A percentile compares a stretch with the other conserved stretches of the same genome.
Evolutionary conservation across 2,329 filamentous ascomycete species (phyloP).

Genomic region (Emergomyces pasteurianus): DNA sequence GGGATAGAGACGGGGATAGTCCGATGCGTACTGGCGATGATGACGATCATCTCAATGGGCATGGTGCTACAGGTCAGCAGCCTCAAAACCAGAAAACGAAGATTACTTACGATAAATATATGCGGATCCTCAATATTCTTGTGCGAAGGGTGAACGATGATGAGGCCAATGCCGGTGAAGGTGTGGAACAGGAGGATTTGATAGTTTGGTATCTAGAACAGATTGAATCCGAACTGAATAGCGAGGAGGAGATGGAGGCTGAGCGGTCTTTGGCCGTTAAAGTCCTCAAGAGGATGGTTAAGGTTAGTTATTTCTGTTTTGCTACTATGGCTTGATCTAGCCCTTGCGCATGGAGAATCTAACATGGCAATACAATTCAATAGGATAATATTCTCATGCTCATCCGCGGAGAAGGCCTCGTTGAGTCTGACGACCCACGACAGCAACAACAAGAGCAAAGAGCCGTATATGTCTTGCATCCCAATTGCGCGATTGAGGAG

Average conservation of each 20-base stretch:
- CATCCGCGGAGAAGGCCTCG: constrained; percentile 72
- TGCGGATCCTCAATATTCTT: constrained; percentile 75
- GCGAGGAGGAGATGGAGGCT: constrained; percentile 65
- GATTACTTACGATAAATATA: constrained; percentile 92
- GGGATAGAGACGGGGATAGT: constrained; percentile 38
- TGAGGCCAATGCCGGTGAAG: constrained; percentile 62
- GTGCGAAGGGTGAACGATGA: constrained; percentile 75
- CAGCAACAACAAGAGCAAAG: constrained; percentile 33
- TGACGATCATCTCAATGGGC: constrained; percentile 21
- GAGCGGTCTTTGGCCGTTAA: constrained; percentile 65
- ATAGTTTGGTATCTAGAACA: constrained; percentile 86
- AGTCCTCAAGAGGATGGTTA: constrained; percentile 92
- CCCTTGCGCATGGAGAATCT: background rate
- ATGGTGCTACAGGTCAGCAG: constrained; percentile 19
- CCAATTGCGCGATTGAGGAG: constrained; percentile 74
- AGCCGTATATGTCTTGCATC: constrained; percentile 80
- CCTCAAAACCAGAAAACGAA: constrained; percentile 56
- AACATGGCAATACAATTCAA: background rate
- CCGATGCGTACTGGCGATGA: constrained; percentile 43
- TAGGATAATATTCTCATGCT: constrained; percentile 50
- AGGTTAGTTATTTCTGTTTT: constrained; percentile 46
- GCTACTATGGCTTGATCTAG: background rate
- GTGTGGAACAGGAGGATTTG: constrained; percentile 71
- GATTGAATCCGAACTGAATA: constrained; percentile 69
- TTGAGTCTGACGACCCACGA: constrained; percentile 58